Conservation (phyloP, 768 basidiomycete genomes). For the Dentipellis fragilis region DNA sequence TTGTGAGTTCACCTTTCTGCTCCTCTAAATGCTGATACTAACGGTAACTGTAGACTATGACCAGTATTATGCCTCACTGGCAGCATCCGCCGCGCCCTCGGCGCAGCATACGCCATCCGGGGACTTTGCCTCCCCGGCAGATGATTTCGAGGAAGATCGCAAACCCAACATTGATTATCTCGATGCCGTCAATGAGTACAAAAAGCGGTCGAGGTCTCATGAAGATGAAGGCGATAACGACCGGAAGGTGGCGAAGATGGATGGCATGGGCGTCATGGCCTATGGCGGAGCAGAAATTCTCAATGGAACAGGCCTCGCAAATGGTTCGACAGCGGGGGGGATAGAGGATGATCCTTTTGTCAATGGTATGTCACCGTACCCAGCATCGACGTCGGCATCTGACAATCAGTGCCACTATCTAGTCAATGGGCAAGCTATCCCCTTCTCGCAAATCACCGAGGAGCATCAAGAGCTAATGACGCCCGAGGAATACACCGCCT, state of each 20-base stretch:
- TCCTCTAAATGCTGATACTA: too few relatives aligned
- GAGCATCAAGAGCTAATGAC: constrained; percentile 92
- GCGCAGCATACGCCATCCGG: constrained; percentile 44
- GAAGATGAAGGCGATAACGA: constrained; percentile 27
- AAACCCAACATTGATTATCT: constrained; percentile 60
- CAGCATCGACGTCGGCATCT: not conserved
- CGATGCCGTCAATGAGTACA: constrained; percentile 60
- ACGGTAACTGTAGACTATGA: constrained; percentile 48
- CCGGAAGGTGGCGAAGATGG: constrained; percentile 10
- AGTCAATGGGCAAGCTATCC: constrained; percentile 66
- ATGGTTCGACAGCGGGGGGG: constrained; percentile 3
- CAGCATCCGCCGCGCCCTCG: constrained; percentile 50
- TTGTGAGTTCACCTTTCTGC: constrained; percentile 35
- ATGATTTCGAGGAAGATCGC: constrained; percentile 56
- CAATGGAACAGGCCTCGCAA: constrained; percentile 12
- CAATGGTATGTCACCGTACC: not conserved
- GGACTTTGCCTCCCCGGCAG: constrained; percentile 36
- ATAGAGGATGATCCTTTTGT: constrained; percentile 49
- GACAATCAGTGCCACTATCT: constrained; percentile 18
- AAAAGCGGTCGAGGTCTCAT: constrained; percentile 61
- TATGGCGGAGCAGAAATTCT: constrained; percentile 5
- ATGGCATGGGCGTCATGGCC: not conserved
- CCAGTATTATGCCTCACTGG: constrained; percentile 73
- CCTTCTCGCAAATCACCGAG: constrained; percentile 77
- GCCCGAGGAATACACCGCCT: constrained; percentile 82